A percentile compares a stretch with the other conserved stretches of the same genome.
These are phyloP conservation scores for Alectoria sarmentosa DNA, from an alignment of 495 filamentous ascomycete genomes.

Conservation along the genomic window DNA sequence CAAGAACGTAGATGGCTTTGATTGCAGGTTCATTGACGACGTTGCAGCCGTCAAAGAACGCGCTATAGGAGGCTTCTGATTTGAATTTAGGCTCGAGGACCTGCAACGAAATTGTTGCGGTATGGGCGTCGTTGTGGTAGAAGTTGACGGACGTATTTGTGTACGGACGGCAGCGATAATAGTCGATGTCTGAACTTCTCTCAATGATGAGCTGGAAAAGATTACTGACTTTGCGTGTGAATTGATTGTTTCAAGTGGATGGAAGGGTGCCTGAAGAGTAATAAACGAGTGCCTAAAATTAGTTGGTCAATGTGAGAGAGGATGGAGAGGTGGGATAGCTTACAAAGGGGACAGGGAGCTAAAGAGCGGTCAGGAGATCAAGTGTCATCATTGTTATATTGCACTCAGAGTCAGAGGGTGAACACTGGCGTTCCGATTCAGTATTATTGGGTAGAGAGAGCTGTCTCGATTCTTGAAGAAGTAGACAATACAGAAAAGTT, in stretches of 20 bases:
- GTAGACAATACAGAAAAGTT: background rate
- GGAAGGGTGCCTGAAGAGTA: slow-evolving; percentile 17
- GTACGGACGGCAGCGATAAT: background rate
- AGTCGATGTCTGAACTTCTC: background rate
- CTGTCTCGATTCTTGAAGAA: too few relatives aligned
- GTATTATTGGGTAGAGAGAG: background rate
- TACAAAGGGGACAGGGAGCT: background rate
- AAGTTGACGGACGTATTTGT: background rate
- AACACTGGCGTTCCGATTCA: too few relatives aligned
- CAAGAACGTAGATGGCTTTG: slow-evolving; percentile 3
- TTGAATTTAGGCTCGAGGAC: slow-evolving; percentile 2
- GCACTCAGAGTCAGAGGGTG: background rate
- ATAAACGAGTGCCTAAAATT: slow-evolving; percentile 11
- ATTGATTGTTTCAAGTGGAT: too few relatives aligned
- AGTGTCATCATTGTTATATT: slow-evolving; percentile 3
- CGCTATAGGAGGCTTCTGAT: slow-evolving; percentile 5
- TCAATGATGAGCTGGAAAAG: background rate
- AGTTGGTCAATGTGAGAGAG: slow-evolving; percentile 20
- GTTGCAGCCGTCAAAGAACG: slow-evolving; percentile 54
- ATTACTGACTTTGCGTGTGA: background rate
- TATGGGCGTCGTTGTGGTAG: background rate
- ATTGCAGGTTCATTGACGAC: slow-evolving; percentile 67
- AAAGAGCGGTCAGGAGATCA: slow-evolving; percentile 14
- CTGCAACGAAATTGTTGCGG: slow-evolving; percentile 7
- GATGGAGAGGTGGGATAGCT: background rate